These are phyloP conservation scores for Nepenthes mirabilis DNA, from an alignment of 148 eudicot species.

Conservation along the genomic window DNA sequence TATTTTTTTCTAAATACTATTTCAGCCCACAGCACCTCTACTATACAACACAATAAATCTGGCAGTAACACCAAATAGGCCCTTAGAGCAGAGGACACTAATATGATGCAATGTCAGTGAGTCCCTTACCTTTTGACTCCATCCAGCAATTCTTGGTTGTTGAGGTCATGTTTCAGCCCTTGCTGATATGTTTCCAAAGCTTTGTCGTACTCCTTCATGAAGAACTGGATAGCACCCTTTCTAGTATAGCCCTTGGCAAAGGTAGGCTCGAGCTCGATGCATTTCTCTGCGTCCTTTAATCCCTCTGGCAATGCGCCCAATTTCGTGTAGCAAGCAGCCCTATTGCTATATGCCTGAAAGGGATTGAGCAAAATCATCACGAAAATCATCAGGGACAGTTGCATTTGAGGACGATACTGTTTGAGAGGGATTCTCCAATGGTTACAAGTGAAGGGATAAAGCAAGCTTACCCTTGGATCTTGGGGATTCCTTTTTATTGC, in stretches of 20 bases:
- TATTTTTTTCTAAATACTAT: too few species aligned
- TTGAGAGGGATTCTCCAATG: neutral
- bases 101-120: neutral
- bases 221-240: slow-evolving; percentile 83
- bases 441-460: neutral
- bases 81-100: neutral
- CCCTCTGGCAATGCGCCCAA: slow-evolving; percentile 92
- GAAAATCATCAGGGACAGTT: neutral
- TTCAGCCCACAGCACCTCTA: too few species aligned
- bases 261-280: slow-evolving; percentile 91
- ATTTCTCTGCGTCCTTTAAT: slow-evolving; percentile 92
- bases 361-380: neutral
- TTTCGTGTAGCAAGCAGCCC: slow-evolving; percentile 94
- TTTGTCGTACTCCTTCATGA: slow-evolving; percentile 93
- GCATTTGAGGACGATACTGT: neutral
- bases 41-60: too few species aligned
- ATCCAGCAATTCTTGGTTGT: slow-evolving; percentile 69
- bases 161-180: slow-evolving; percentile 70
- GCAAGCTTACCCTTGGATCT: slow-evolving; percentile 44
- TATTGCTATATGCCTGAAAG: slow-evolving; percentile 73
- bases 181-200: slow-evolving; percentile 95
- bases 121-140: slow-evolving; percentile 62
- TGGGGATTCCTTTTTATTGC: slow-evolving; percentile 79
- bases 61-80: too few species aligned
- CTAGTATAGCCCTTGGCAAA: slow-evolving; percentile 91